Evolutionary conservation across 192 early-diverging fungal species (phyloP).

Genomic region (Spizellomyces punctatus): DNA sequence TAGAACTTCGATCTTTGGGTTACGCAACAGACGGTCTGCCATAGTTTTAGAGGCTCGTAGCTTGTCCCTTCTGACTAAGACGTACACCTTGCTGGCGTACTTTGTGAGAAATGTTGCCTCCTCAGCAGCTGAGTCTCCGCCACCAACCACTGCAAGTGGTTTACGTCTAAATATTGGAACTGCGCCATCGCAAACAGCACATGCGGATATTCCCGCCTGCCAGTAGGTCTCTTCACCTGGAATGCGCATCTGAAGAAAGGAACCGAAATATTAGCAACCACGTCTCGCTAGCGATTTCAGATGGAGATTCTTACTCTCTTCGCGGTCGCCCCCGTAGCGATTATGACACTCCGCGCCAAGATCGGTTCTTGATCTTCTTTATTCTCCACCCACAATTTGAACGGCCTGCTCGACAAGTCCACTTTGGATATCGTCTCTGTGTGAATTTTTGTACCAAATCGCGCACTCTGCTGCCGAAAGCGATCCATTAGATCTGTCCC

Average conservation of each 20-base stretch:
- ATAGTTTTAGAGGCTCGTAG: conserved; percentile 96
- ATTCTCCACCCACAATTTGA: conserved; percentile 88
- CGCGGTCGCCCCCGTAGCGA: conserved; percentile 96
- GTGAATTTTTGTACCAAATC: conserved; percentile 83
- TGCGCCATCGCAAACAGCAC: conserved; percentile 97
- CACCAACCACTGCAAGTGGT: conserved; percentile 89
- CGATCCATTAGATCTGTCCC: conserved; percentile 86
- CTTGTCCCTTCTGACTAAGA: conserved; percentile 88
- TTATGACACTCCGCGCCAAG: conserved; percentile 78
- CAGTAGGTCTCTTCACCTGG: conserved; percentile 91
- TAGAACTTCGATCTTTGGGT: conserved; percentile 86
- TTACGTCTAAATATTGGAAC: conserved; percentile 94
- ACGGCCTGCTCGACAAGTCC: conserved; percentile 78
- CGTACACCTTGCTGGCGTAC: conserved; percentile 88
- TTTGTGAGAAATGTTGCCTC: conserved; percentile 95
- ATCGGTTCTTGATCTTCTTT: conserved; percentile 65
- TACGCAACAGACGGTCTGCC: conserved; percentile 76
- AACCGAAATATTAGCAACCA: not conserved
- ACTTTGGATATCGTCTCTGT: conserved; percentile 90
- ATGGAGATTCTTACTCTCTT: conserved; percentile 55
- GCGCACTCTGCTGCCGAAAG: conserved; percentile 82
- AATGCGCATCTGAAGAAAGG: conserved; percentile 29
- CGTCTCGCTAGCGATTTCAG: conserved; percentile 1
- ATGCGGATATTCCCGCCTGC: conserved; percentile 95
- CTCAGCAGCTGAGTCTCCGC: conserved; percentile 90